Evolutionary conservation across 192 early-diverging fungal genomes (phyloP).

Genomic region (Umbelopsis isabellina): DNA sequence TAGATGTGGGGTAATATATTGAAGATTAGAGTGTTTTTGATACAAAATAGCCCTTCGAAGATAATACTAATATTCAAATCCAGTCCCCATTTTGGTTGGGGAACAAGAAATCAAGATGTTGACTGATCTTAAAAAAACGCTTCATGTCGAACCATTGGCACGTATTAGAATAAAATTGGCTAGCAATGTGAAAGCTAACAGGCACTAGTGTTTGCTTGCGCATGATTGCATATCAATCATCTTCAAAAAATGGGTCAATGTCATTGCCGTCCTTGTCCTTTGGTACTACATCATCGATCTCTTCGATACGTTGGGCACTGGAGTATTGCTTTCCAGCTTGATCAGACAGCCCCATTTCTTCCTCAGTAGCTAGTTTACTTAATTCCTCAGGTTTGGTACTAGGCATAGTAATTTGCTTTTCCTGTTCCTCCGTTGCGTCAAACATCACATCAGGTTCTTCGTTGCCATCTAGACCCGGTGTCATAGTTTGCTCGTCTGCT

Average conservation of each 20-base stretch:
- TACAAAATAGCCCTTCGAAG: too few species aligned
- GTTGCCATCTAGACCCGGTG: background rate
- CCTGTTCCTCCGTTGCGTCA: constrained; percentile 23
- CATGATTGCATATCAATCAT: constrained; percentile 17
- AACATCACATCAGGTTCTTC: constrained; percentile 29
- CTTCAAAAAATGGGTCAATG: constrained; percentile 40
- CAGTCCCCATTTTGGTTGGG: too few species aligned
- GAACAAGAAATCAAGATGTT: too few species aligned
- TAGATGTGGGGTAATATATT: too few species aligned
- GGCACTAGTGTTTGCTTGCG: background rate
- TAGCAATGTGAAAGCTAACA: too few species aligned
- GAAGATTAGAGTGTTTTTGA: too few species aligned
- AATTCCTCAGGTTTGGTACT: background rate
- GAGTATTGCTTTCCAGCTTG: background rate
- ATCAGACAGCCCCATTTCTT: background rate
- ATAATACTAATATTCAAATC: too few species aligned
- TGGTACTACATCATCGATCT: background rate
- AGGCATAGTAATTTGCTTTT: background rate
- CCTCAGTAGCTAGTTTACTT: background rate
- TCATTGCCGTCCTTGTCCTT: constrained; percentile 17
- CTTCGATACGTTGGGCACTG: background rate
- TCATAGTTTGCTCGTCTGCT: background rate
- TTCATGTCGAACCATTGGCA: too few species aligned
- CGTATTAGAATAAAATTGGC: too few species aligned
- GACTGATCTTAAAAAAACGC: too few species aligned